phyloP scores from a whole-genome alignment of 176 grass and related monocot species.

The Carex kokanica region DNA sequence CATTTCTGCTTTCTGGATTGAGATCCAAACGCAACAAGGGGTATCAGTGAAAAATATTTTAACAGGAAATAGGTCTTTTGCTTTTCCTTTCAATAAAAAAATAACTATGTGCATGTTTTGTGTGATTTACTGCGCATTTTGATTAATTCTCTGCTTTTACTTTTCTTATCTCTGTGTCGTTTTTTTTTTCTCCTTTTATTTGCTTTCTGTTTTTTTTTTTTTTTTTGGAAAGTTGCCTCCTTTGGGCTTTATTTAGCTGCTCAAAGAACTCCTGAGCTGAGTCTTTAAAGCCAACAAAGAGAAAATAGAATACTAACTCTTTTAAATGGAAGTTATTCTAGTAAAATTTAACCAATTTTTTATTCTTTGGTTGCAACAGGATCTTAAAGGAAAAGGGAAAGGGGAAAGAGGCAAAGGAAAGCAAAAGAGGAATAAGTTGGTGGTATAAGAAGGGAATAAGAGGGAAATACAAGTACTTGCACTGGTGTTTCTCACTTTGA shows the following conservation, averaged over 20 bases:
- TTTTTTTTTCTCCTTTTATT: neutral
- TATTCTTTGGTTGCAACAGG: constrained; percentile 28
- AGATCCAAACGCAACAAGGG: neutral
- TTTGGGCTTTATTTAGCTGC: constrained; percentile 62
- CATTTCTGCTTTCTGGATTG: neutral
- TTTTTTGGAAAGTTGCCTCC: constrained; percentile 46
- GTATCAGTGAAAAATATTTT: neutral
- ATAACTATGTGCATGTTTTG: neutral
- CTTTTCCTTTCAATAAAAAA: neutral
- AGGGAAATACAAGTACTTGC: constrained; percentile 15
- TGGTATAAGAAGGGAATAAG: constrained; percentile 21
- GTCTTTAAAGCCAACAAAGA: constrained; percentile 22
- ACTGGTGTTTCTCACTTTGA: constrained; percentile 7
- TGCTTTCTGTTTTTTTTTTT: constrained; percentile 3
- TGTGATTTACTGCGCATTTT: constrained; percentile 43
- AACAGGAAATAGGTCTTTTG: neutral
- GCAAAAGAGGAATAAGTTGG: constrained; percentile 4
- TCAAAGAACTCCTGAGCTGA: constrained; percentile 29
- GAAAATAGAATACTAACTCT: constrained; percentile 34
- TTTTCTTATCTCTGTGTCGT: neutral
- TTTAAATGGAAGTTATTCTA: neutral
- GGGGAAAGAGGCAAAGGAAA: constrained; percentile 31
- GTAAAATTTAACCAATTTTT: constrained; percentile 35
- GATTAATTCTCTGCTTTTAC: constrained; percentile 25
- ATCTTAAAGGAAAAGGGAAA: constrained; percentile 28